These are phyloP conservation scores for Phytopythium chamaehyphon DNA, from an alignment of 352 stramenopile species.

Conservation along the genomic window DNA sequence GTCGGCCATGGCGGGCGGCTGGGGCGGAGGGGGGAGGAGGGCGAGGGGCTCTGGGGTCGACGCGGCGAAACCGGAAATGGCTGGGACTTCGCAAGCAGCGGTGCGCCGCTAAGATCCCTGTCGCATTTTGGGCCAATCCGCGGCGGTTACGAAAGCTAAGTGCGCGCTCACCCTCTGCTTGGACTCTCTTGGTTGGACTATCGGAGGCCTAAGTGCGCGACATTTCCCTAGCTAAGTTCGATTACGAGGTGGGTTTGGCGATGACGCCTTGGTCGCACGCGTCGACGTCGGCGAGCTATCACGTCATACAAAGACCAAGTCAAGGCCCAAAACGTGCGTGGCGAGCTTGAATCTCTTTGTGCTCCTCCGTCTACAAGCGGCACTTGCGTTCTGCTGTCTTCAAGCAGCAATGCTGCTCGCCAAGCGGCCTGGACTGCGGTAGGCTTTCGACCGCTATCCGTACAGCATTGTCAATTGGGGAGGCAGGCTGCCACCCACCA, in stretches of 20 bases:
- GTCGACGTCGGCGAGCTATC: not conserved
- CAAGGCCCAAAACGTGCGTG: no score
- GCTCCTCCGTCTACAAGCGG: no score
- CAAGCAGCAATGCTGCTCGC: no score
- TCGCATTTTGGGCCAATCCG: conserved; percentile 3
- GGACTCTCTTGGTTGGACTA: conserved; percentile 2
- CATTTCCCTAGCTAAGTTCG: conserved; percentile 1
- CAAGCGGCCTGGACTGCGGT: no score
- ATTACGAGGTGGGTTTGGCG: not conserved
- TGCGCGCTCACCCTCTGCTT: not conserved
- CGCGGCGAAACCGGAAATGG: conserved; percentile 43
- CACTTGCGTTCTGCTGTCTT: no score
- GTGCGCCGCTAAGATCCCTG: not conserved
- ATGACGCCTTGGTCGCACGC: conserved; percentile 3
- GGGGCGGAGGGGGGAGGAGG: conserved; percentile 3
- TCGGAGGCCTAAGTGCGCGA: not conserved
- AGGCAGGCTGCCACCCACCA: no score
- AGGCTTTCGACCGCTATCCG: no score
- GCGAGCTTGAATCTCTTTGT: no score
- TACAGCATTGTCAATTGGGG: no score
- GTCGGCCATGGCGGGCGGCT: conserved; percentile 41
- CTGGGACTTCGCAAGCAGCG: not conserved
- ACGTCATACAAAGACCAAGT: not conserved
- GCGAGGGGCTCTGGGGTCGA: conserved; percentile 20
- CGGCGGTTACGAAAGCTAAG: not conserved